phyloP scores from a whole-genome alignment of 148 eudicot genomes.

The Amaranthus palmeri region DNA sequence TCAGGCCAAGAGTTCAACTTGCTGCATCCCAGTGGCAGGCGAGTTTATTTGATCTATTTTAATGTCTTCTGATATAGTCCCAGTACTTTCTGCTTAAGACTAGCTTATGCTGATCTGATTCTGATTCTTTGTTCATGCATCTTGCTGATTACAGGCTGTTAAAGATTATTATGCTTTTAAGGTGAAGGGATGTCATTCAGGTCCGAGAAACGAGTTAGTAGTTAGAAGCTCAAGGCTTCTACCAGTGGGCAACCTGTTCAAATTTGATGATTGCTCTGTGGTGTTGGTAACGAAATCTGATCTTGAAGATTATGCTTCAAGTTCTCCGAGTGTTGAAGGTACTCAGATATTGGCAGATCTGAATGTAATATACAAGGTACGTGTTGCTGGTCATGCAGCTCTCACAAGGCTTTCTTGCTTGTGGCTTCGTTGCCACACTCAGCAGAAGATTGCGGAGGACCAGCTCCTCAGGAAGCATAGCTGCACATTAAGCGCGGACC shows the following conservation, averaged over 20 bases:
- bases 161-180: constrained; percentile 40
- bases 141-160: constrained; percentile 51
- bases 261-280: constrained; percentile 62
- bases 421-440: constrained; percentile 47
- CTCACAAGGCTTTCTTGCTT: constrained; percentile 52
- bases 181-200: constrained; percentile 22
- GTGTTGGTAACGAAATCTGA: constrained; percentile 59
- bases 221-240: constrained; percentile 24
- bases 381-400: constrained; percentile 52
- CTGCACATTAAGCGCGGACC: constrained; percentile 31
- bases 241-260: constrained; percentile 27
- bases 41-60: background rate
- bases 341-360: constrained; percentile 34
- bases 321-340: constrained; percentile 15
- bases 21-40: constrained; percentile 82
- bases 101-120: background rate
- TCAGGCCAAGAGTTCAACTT: constrained; percentile 68
- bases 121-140: background rate
- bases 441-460: constrained; percentile 35
- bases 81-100: background rate
- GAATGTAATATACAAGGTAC: constrained; percentile 45
- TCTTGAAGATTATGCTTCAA: constrained; percentile 51
- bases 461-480: constrained; percentile 24
- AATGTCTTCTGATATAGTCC: background rate
- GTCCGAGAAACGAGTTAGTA: constrained; percentile 14